Conservation (phyloP, 805 yeast genomes). For the Diddensiella santjacobensis region DNA sequence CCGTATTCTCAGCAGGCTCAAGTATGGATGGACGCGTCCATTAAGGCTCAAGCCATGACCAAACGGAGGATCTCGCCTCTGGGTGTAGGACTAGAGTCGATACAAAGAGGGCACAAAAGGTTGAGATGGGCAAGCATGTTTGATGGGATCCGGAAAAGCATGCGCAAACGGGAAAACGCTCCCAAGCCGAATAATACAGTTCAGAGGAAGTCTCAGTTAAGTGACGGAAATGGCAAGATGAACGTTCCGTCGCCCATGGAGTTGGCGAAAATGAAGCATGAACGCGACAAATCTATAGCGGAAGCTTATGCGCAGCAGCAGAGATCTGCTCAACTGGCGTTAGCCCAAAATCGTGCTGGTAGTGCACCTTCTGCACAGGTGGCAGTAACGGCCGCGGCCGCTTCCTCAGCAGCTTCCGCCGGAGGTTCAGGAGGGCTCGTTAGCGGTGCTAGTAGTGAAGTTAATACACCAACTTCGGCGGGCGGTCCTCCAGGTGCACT, state of each 20-base stretch:
- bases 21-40: conserved; percentile 89
- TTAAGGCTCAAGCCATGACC: conserved; percentile 80
- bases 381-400: conserved; percentile 10
- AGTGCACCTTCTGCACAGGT: conserved; percentile 7
- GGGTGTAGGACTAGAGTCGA: conserved; percentile 89
- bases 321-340: conserved; percentile 16
- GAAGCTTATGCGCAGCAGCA: conserved; percentile 43
- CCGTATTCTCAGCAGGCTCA: conserved; percentile 78
- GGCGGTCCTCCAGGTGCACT: conserved; percentile 25
- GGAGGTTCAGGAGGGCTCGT: conserved; percentile 25
- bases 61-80: conserved; percentile 86
- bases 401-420: conserved; percentile 17
- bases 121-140: conserved; percentile 96
- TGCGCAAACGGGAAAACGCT: conserved; percentile 81
- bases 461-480: conserved; percentile 14
- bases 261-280: conserved; percentile 74
- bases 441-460: conserved; percentile 18
- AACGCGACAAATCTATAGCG: conserved; percentile 72
- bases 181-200: conserved; percentile 51
- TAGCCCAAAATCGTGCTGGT: conserved; percentile 7
- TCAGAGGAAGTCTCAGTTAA: conserved; percentile 36
- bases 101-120: conserved; percentile 87
- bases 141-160: conserved; percentile 87
- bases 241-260: conserved; percentile 78
- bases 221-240: conserved; percentile 15